phyloP scores from a whole-genome alignment of 2,329 filamentous ascomycete species.

The Simplicillium aogashimaense region DNA sequence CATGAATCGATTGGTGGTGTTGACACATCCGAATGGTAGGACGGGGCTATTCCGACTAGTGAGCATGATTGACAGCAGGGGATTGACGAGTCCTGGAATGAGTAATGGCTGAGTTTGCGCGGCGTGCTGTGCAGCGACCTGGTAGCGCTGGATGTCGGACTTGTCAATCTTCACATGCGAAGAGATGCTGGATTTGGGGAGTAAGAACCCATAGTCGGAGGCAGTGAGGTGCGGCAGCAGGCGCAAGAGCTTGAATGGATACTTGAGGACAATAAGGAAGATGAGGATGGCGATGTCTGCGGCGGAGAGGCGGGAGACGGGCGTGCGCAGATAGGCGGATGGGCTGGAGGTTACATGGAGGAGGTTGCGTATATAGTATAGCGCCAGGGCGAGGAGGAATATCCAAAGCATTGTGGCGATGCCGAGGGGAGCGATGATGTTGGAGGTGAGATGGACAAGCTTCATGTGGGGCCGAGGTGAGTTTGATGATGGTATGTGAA shows the following conservation, averaged over 20 bases:
- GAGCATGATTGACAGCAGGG: constrained; percentile 7
- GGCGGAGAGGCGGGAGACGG: constrained; percentile 6
- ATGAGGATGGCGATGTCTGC: constrained; percentile 5
- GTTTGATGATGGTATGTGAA: not conserved
- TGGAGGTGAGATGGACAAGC: not conserved
- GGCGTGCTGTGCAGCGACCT: not conserved
- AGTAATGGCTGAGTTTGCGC: constrained; percentile 4
- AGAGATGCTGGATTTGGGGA: constrained; percentile 6
- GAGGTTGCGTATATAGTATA: constrained; percentile 2
- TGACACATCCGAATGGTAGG: constrained; percentile 6
- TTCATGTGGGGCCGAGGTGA: not conserved
- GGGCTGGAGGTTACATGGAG: constrained; percentile 1
- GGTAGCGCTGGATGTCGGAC: constrained; percentile 4
- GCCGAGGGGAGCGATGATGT: not conserved
- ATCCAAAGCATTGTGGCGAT: constrained; percentile 1
- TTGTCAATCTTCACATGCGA: constrained; percentile 5
- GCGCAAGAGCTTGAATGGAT: constrained; percentile 1
- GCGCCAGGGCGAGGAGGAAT: constrained; percentile 3
- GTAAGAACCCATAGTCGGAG: constrained; percentile 4
- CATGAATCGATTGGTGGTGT: constrained; percentile 5
- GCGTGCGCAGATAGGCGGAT: constrained; percentile 4
- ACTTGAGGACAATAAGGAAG: constrained; percentile 4
- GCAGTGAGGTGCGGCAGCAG: constrained; percentile 2
- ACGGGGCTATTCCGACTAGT: constrained; percentile 5
- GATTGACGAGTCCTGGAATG: constrained; percentile 5